Percentiles rank a stretch among this genome's conserved stretches.
Conservation (phyloP, 768 basidiomycete species). For the Naematelia encephala region DNA sequence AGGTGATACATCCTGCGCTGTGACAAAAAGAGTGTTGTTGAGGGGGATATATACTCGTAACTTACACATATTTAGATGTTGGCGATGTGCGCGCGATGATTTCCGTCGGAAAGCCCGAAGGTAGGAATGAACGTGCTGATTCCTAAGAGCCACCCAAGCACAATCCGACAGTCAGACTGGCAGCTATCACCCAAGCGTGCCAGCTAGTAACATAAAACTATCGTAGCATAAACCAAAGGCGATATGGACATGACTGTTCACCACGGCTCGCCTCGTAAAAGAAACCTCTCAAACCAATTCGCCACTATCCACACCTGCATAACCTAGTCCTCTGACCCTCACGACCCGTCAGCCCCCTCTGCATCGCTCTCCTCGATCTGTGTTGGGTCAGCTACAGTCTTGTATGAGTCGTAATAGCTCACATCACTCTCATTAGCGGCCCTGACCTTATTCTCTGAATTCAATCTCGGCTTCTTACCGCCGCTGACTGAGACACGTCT, state of each 20-base stretch:
- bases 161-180: too few relatives aligned
- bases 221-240: too few relatives aligned
- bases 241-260: background rate
- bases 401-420: constrained; percentile 14
- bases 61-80: too few relatives aligned
- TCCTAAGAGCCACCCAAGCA: too few relatives aligned
- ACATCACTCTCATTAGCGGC: constrained; percentile 48
- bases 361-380: constrained; percentile 47
- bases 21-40: background rate
- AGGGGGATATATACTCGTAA: too few relatives aligned
- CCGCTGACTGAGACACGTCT: constrained; percentile 25
- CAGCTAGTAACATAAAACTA: too few relatives aligned
- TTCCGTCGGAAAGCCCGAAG: background rate
- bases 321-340: background rate
- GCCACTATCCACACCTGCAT: background rate
- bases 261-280: background rate
- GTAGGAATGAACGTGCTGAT: too few relatives aligned
- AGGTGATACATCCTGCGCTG: constrained; percentile 76
- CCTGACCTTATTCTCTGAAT: constrained; percentile 26
- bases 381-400: constrained; percentile 1
- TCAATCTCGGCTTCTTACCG: constrained; percentile 12
- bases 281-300: background rate
- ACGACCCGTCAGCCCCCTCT: constrained; percentile 15
- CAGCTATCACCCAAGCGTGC: too few relatives aligned
- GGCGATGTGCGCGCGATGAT: too few relatives aligned